Evolutionary conservation across 306 rosid genomes (phyloP).

Genomic region (Glycine latifolia): DNA sequence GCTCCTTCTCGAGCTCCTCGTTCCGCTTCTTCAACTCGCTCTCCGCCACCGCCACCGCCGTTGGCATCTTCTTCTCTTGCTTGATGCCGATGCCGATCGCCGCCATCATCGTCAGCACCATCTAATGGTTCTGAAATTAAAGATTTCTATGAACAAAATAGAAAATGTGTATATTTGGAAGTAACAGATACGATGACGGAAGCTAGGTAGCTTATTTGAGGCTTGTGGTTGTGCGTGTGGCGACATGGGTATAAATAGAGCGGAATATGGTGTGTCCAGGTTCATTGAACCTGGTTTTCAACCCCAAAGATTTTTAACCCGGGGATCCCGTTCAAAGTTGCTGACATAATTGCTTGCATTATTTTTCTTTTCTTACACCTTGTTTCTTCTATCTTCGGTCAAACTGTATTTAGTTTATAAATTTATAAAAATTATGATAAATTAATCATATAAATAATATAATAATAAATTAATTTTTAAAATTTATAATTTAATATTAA

Average conservation of each 20-base stretch:
- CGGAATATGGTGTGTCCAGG: conserved; percentile 43
- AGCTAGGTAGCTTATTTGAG: not conserved
- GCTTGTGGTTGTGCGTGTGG: not conserved
- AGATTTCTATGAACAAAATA: not conserved
- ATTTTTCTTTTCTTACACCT: not conserved
- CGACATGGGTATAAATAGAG: conserved; percentile 45
- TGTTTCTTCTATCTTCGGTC: too few species aligned
- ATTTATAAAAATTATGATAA: too few species aligned
- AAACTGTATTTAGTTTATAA: too few species aligned
- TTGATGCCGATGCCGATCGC: conserved; percentile 39
- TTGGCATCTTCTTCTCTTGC: not conserved
- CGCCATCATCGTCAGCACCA: conserved; percentile 48
- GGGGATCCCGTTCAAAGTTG: not conserved
- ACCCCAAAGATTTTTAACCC: not conserved
- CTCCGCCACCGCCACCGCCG: conserved; percentile 2
- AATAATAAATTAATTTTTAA: too few species aligned
- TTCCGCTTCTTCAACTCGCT: conserved; percentile 61
- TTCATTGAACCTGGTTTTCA: conserved; percentile 50
- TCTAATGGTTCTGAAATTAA: not conserved
- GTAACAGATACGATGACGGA: not conserved
- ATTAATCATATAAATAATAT: too few species aligned
- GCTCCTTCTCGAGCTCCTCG: conserved; percentile 76
- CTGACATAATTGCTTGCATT: conserved; percentile 46
- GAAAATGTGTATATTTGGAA: not conserved
- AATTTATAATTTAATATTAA: too few species aligned